These are phyloP conservation scores for Pseudozyma thailandica DNA, from an alignment of 1,284 basidiomycete genomes.

Conservation along the genomic window DNA sequence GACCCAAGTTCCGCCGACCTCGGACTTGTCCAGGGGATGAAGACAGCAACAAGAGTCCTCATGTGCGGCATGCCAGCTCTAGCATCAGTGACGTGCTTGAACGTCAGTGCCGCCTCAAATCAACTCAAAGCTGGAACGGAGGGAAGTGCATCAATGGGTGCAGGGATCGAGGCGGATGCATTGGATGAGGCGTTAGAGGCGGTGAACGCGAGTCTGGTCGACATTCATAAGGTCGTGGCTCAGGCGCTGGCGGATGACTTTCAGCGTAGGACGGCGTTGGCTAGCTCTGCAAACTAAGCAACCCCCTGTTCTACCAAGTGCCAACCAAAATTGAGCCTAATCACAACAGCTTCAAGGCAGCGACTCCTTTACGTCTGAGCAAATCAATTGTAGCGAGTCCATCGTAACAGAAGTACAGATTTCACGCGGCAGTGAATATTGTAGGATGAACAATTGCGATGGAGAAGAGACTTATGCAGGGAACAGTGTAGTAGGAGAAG, in stretches of 20 bases:
- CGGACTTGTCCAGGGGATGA: constrained; percentile 68
- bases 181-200: constrained; percentile 26
- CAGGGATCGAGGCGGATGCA: constrained; percentile 17
- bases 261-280: constrained; percentile 27
- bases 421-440: too few relatives aligned
- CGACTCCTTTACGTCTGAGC: too few relatives aligned
- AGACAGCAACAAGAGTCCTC: constrained; percentile 70
- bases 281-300: background rate
- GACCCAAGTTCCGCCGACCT: constrained; percentile 83
- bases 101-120: constrained; percentile 26
- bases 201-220: constrained; percentile 29
- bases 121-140: background rate
- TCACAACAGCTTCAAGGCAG: background rate
- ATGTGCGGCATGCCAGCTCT: constrained; percentile 88
- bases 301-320: too few relatives aligned
- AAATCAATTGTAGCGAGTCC: too few relatives aligned
- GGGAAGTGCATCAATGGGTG: background rate
- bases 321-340: too few relatives aligned
- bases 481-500: too few relatives aligned
- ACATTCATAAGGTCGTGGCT: constrained; percentile 49
- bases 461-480: too few relatives aligned
- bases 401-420: too few relatives aligned
- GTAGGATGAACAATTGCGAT: too few relatives aligned
- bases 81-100: constrained; percentile 76
- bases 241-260: constrained; percentile 39